Percentiles rank a stretch among this genome's conserved stretches.
Conservation (phyloP, 768 basidiomycete genomes). For the Chiua virens region DNA sequence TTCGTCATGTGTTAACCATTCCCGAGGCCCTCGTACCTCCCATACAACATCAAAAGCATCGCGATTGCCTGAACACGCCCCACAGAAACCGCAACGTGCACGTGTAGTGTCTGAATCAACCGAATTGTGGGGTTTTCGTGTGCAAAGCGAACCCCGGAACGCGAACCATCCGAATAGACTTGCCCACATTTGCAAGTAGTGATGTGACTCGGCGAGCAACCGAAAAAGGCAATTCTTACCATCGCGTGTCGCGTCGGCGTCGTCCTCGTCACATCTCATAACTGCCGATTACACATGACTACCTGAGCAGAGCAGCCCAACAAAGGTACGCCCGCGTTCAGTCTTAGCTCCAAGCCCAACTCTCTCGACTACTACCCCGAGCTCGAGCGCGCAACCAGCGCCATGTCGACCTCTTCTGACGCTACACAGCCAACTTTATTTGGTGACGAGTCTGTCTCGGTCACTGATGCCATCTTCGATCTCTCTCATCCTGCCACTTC, state of each 20-base stretch:
- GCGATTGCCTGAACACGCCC: conserved; percentile 36
- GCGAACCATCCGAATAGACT: conserved; percentile 13
- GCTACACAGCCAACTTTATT: conserved; percentile 29
- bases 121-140: background rate
- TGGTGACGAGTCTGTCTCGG: conserved; percentile 21
- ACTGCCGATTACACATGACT: background rate
- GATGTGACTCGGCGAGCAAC: background rate
- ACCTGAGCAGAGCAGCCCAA: background rate
- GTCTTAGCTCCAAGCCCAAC: background rate
- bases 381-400: background rate
- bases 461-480: conserved; percentile 13
- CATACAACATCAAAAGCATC: conserved; percentile 47
- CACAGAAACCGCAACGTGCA: conserved; percentile 39
- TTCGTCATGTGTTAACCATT: background rate
- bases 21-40: conserved; percentile 37
- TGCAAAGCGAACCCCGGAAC: background rate
- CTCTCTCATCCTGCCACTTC: conserved; percentile 4
- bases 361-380: background rate
- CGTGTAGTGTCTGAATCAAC: background rate
- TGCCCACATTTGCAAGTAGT: background rate
- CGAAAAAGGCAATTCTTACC: conserved; percentile 14
- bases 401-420: conserved; percentile 34
- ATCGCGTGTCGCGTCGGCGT: conserved; percentile 1
- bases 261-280: background rate
- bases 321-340: background rate